Base-by-base conservation (phyloP, 2,329 filamentous ascomycete genomes). In the Curvularia eragrostidis region DNA sequence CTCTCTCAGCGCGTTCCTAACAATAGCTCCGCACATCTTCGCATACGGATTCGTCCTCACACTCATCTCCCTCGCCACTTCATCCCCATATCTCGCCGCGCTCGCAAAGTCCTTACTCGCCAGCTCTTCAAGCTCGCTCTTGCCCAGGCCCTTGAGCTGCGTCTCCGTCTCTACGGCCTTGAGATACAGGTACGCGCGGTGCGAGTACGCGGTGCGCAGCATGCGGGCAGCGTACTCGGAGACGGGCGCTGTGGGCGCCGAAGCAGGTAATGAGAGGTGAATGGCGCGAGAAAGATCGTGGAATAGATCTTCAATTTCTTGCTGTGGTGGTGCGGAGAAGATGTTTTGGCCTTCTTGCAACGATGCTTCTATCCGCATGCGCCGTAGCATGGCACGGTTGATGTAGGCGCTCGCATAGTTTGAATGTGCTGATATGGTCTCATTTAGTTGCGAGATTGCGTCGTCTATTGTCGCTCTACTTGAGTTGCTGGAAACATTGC, bases 341-440 rank as follows among this genome's bases (percentile, higher is more conserved):
- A 70, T 62, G 3, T 51, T 54, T 21, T 60, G 49, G 1, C 26
- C 24, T 12, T 30, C n/a, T 43, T 38, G 10, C 3, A 70, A 7
- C n/a, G 58, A 6, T n/a, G 57, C 48, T 59, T 73, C 70, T 5
- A 89, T 87, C 54, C 87, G 76, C 47, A 88, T 80, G 21, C 89
- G 79, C 28, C 84, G 67, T 8, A 88, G 82, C 73, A 93, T 91
- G 2, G 88, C 90, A 48, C 90, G 83, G 75, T 94, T 93, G 72
- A 92, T 90, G 56, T 86, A 84, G 5, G 87, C 89, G 62, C 88
- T 91, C 21, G 90, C 89, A 74, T 93, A 93, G 30, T 79, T 75
- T 3, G 90, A 88, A 52, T 86, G 73, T 23, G 83, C 75, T 2
- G 78, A 68, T 39, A 92, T 84, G 30, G 92, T 79, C 2, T 75